Conservation (phyloP, 345 rosid species). For the Eucalyptus coolabah region DNA sequence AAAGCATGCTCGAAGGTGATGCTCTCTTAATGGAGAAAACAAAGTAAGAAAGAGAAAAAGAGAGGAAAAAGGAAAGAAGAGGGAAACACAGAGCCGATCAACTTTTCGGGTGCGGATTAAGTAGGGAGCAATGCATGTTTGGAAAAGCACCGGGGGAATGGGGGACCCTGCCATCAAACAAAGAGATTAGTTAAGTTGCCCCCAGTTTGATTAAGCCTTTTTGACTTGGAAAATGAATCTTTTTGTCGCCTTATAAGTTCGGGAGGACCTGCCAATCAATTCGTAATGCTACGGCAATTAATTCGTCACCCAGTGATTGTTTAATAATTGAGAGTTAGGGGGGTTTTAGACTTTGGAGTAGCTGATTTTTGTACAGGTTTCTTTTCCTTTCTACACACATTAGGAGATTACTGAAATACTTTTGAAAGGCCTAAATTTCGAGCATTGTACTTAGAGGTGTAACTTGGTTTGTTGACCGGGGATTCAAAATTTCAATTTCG, state of each 20-base stretch:
- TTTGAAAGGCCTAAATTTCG: not conserved
- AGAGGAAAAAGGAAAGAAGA: not conserved
- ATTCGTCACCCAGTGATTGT: not conserved
- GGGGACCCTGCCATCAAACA: not conserved
- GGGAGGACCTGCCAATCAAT: not conserved
- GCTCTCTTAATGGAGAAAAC: not conserved
- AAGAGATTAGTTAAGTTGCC: not conserved
- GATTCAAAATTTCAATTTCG: too few relatives aligned
- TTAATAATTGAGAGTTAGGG: not conserved
- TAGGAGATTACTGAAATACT: not conserved
- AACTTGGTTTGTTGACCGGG: too few relatives aligned
- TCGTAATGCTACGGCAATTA: not conserved
- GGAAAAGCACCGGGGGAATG: not conserved
- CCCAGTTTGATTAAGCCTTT: not conserved
- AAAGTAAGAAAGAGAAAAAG: not conserved
- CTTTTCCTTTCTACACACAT: not conserved
- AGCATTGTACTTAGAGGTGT: not conserved
- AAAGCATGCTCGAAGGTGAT: not conserved
- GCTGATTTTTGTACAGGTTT: not conserved
- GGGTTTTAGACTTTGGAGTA: not conserved
- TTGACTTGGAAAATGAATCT: not conserved
- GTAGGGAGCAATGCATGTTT: not conserved
- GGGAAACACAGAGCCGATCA: not conserved
- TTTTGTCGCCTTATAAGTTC: not conserved
- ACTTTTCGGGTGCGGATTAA: not conserved